These are phyloP conservation scores for Rhynchospora pubera DNA, from an alignment of 176 grass and related monocot genomes.

Conservation along the genomic window DNA sequence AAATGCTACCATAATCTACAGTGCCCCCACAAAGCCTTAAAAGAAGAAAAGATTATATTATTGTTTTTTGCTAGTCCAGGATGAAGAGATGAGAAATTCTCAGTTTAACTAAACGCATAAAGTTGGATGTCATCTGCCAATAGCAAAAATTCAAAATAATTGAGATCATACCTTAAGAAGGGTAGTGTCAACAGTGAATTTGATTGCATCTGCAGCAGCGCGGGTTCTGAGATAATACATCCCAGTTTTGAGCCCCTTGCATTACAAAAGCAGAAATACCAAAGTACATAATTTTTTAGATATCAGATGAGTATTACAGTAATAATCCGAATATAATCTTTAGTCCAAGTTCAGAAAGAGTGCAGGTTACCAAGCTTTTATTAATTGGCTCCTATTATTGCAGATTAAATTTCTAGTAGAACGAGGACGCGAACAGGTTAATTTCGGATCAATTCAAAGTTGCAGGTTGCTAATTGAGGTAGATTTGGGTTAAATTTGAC, in stretches of 20 bases:
- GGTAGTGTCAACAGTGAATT: constrained; percentile 86
- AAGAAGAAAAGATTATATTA: background rate
- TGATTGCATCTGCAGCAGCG: constrained; percentile 90
- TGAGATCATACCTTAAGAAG: constrained; percentile 37
- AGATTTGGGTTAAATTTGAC: background rate
- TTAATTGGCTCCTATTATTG: background rate
- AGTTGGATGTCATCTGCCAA: background rate
- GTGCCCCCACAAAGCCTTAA: background rate
- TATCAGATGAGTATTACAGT: background rate
- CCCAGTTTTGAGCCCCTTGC: constrained; percentile 91
- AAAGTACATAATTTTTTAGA: background rate
- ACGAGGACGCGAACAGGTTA: background rate
- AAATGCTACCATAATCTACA: background rate
- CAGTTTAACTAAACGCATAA: background rate
- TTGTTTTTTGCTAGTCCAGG: background rate
- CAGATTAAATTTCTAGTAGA: background rate
- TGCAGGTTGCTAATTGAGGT: background rate
- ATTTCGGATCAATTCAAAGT: background rate
- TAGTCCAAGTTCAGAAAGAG: background rate
- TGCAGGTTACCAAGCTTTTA: background rate
- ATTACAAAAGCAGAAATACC: background rate
- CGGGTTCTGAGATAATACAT: constrained; percentile 97
- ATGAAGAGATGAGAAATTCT: background rate
- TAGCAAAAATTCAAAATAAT: background rate
- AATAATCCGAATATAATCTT: background rate